Evolutionary conservation across 2,329 filamentous ascomycete species (phyloP), one percentile per base, ranked within the genome.

Genomic region (Fusarium sp.): DNA sequence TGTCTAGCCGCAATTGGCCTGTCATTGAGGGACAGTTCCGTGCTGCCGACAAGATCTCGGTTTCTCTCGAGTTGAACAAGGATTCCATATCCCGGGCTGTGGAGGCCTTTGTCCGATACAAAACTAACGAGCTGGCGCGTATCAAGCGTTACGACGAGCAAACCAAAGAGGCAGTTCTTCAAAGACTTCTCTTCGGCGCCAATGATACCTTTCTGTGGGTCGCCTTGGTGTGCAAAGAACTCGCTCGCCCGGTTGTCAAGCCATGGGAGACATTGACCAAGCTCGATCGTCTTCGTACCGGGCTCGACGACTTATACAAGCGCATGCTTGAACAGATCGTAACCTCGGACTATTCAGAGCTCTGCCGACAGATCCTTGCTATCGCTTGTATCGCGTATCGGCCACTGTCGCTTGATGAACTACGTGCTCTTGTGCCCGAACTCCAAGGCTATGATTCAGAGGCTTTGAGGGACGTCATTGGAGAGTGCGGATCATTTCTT

Each of bases 31-130:
- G 80, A 20, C 38, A 61, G 0, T 70, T 87, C 63, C 2, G 54
- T 59, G 0, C 37, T 83, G 81, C 68, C 87, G 85, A 76, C 22
- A 78, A 79, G 22, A 32, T 71, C 2, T 79, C 65, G 25, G 66
- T 86, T 1, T 67, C 66, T 27, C 80, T 85, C 2, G 83, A 87
- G 65, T 73, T 84, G 6, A 86, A 86, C 65, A 47, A 72, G n/a
- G 62, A 79, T 0, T 78, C 77, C 1, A 74, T 85, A 6, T 79
- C 80, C 2, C 27, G 50, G 0, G 83, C 84, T 12, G 82, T 87
- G 2, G 33, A 61, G 1, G 62, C 4, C 0, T 87, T 80, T 58
- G 84, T 86, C 33, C 3, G 79, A 4, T 35, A 78, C 43, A 83
- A 85, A 64, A 79, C 85, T 2, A 8, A 58, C 7, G 6, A 79